These are phyloP conservation scores for Lyophyllum shimeji DNA, from an alignment of 768 basidiomycete genomes.

Conservation along the genomic window DNA sequence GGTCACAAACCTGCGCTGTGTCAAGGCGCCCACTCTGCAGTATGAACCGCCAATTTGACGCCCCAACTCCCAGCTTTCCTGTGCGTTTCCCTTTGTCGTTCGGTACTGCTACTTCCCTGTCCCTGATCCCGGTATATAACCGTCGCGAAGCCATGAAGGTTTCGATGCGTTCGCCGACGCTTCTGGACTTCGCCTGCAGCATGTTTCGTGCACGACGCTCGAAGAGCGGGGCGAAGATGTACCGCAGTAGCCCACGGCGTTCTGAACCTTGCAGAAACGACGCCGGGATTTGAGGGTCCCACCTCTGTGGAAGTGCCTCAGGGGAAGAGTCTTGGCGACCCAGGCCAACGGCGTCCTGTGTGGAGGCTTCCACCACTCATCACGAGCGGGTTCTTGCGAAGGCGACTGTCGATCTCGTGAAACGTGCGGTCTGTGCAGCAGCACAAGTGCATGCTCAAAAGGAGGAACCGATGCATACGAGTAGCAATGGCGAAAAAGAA, in stretches of 20 bases:
- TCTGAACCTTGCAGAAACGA: slow-evolving; percentile 47
- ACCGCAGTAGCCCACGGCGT: slow-evolving; percentile 48
- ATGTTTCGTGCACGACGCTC: slow-evolving; percentile 15
- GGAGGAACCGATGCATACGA: slow-evolving; percentile 19
- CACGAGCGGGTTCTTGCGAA: neutral
- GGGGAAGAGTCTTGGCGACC: slow-evolving; percentile 44
- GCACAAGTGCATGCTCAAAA: slow-evolving; percentile 6
- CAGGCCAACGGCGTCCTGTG: slow-evolving; percentile 38
- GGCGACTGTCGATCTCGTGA: slow-evolving; percentile 3
- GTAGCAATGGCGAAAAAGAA: slow-evolving; percentile 28
- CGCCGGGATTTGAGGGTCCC: slow-evolving; percentile 47
- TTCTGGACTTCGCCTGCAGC: slow-evolving; percentile 43
- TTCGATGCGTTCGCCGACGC: slow-evolving; percentile 52
- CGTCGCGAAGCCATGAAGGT: slow-evolving; percentile 51
- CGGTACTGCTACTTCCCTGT: slow-evolving; percentile 1
- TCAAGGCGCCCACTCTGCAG: slow-evolving; percentile 22
- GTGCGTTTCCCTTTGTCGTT: slow-evolving; percentile 27
- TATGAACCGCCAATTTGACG: slow-evolving; percentile 5
- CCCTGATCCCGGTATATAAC: slow-evolving; percentile 12
- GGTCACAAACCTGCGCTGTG: slow-evolving; percentile 20
- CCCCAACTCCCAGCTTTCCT: slow-evolving; percentile 24
- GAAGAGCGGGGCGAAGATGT: slow-evolving; percentile 19
- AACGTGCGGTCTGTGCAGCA: neutral
- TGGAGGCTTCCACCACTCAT: slow-evolving; percentile 30
- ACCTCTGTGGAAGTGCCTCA: slow-evolving; percentile 19